Conservation (phyloP, 1,284 basidiomycete species). For the Leccinum angustisporum region DNA sequence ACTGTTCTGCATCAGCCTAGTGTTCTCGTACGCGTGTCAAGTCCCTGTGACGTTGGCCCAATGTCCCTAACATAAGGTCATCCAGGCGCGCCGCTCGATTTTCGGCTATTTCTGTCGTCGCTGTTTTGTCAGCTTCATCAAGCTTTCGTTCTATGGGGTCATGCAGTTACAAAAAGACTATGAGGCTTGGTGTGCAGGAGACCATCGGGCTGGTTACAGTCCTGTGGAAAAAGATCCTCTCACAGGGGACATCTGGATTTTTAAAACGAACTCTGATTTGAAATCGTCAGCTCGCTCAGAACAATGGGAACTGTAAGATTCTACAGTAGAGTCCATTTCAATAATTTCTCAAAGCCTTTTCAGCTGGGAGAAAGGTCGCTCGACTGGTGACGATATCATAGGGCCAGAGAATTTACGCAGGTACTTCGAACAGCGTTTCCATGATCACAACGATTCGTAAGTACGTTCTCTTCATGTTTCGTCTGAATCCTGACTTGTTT, state of each 20-base stretch:
- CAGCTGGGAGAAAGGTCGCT: conserved; percentile 65
- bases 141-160: conserved; percentile 70
- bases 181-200: conserved; percentile 56
- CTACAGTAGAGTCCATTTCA: neutral
- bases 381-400: conserved; percentile 63
- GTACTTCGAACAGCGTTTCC: conserved; percentile 82
- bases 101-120: conserved; percentile 79
- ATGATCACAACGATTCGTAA: conserved; percentile 74
- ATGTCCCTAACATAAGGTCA: neutral
- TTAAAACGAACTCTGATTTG: conserved; percentile 65
- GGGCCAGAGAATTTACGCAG: conserved; percentile 69
- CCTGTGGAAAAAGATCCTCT: conserved; percentile 56
- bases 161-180: conserved; percentile 64
- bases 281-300: conserved; percentile 62
- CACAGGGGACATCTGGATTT: conserved; percentile 57
- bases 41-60: neutral
- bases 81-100: conserved; percentile 60
- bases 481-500: conserved; percentile 6
- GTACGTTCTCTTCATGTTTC: conserved; percentile 27
- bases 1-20: conserved; percentile 20
- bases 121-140: conserved; percentile 69
- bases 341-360: conserved; percentile 1
- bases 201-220: conserved; percentile 47
- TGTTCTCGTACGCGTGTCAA: conserved; percentile 27
- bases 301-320: conserved; percentile 57